Base-by-base conservation (phyloP, 2,329 filamentous ascomycete species). In the Emericellopsis atlantica region DNA sequence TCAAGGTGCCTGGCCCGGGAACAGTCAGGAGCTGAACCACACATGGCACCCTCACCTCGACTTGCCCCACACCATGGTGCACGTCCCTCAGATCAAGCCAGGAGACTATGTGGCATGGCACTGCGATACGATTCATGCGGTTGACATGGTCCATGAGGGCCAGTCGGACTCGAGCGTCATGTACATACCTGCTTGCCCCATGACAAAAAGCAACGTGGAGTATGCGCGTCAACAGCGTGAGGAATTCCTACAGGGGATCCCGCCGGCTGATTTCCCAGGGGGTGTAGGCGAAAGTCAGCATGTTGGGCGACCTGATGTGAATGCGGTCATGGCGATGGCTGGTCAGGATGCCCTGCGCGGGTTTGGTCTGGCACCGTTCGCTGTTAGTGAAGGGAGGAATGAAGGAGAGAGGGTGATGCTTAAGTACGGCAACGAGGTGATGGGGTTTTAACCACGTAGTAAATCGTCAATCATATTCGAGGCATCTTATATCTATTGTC, bases 51-150 rank as follows among this genome's bases (percentile, higher is more conserved):
- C 83, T 1, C 80, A 87, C 51, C 70, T 88, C 6, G 63, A 77
- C 14, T 69, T 87, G 5, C 59, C 70, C 29, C 61, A 68, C 22
- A 79, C 76, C 4, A 83, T 88, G 73, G 69, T 85, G 2, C 72
- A 77, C 43, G 66, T 85, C n/a, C 83, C 82, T 0, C 60, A 60
- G 4, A 76, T 87, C n/a, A 59, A 68, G 21, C 81, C 82, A 0
- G 83, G 83, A 10, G 83, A 88, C 57, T 87, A 81, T 50, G 79
- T 87, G 2, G 72, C 76, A 29, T 88, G 81, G 80, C 81, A 86
- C 54, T 83, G 79, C 49, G 79, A 83, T 54, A 65, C 60, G 26
- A 74, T 86, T 37, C 83, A 89, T 56, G 72, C 80, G 1, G 82
- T 87, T 2, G 83, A 88, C 55, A 74, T 43, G 24, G 45, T 47